Base-by-base conservation (phyloP, 176 grass and related monocot species). In the Secale cereale region DNA sequence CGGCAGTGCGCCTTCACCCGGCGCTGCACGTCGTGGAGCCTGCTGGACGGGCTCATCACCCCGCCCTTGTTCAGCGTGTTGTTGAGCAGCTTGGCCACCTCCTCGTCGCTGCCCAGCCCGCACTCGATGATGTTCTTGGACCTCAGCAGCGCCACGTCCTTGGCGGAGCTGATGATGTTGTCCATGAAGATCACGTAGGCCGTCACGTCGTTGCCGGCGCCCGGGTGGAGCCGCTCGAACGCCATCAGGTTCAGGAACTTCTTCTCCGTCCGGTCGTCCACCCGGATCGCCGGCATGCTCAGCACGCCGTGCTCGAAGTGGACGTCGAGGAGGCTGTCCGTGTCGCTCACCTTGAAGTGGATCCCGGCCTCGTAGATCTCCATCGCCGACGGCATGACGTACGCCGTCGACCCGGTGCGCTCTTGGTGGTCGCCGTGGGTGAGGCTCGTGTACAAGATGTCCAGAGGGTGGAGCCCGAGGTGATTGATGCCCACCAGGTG, bases 161-260 rank as follows among this genome's bases (percentile, higher is more conserved):
- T 82, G 31, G 67, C 80, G 0, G 91, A 87, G 33, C 91, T n/a
- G 59, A 92, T 90, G 31, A 94, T 88, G 14, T 85, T 71, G 65
- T 92, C 94, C 91, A 97, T 86, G 80, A 97, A 97, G 33, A 67
- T 54, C 3, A 90, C 76, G 15, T 90, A 97, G 2, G 72, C 73
- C 0, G 82, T 87, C 22, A 94, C 76, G 5, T 90, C 79, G n/a
- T 72, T 86, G 4, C 83, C 87, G 1, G 85, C 85, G 3, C 52
- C 59, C 0, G 61, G 30, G 27, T 90, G 82, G 4, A 94, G 87
- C 6, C 76, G 28, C 79, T 97, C 91, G 3, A 90, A 97, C 1
- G 87, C 91, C 87, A 88, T 86, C 23, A 97, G 16, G 32, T 97
- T 93, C 28, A 97, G 91, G 35, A 88, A 86, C 64, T 76, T 70